phyloP scores from a whole-genome alignment of 1,139 yeast species.

The Pneumocystis carinii region DNA sequence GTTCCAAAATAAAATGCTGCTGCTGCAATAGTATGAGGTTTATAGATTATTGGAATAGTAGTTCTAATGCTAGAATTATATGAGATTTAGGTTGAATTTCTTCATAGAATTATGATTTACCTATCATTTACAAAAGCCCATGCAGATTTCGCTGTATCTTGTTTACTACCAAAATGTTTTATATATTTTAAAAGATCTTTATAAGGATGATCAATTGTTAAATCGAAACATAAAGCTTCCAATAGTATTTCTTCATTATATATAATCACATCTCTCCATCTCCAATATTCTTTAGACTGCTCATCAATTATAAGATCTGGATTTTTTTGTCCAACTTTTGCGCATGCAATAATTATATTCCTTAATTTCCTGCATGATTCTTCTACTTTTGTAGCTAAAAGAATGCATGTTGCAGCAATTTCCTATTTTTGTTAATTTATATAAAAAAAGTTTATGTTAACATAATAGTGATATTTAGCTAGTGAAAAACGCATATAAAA shows the following conservation, averaged over 20 bases:
- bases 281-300: conserved; percentile 34
- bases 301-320: conserved; percentile 30
- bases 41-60: conserved; percentile 22
- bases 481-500: conserved; percentile 35
- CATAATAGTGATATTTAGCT: conserved; percentile 28
- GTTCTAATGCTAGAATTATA: conserved; percentile 21
- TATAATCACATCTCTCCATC: conserved; percentile 35
- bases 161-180: conserved; percentile 18
- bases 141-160: conserved; percentile 23
- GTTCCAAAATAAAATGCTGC: conserved; percentile 29
- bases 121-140: conserved; percentile 29
- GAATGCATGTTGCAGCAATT: conserved; percentile 35
- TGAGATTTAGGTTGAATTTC: not conserved
- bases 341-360: conserved; percentile 35
- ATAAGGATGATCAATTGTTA: conserved; percentile 33
- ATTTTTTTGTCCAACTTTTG: conserved; percentile 33
- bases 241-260: conserved; percentile 33
- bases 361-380: conserved; percentile 34
- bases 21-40: conserved; percentile 24
- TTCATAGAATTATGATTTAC: not conserved
- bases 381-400: conserved; percentile 39
- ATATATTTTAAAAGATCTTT: conserved; percentile 19
- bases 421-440: conserved; percentile 21
- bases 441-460: not conserved
- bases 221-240: conserved; percentile 38